Evolutionary conservation across 192 early-diverging fungal species (phyloP).

Genomic region (Umbelopsis sp.): DNA sequence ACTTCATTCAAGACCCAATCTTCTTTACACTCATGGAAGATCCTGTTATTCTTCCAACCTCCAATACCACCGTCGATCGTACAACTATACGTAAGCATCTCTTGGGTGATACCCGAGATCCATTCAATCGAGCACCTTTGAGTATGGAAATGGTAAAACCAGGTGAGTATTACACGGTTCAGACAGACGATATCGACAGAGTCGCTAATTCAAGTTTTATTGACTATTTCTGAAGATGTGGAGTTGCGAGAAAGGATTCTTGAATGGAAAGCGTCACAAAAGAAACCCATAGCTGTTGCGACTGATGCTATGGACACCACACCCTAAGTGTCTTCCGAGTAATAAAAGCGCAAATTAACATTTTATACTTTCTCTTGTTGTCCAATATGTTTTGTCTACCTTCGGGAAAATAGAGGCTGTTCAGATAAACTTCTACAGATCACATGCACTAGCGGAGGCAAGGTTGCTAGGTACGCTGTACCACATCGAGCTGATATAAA

Average conservation of each 20-base stretch:
- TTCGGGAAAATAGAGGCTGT: no score
- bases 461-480: no score
- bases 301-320: slow-evolving; percentile 7
- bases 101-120: slow-evolving; percentile 87
- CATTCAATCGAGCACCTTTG: slow-evolving; percentile 91
- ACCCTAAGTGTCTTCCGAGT: background rate
- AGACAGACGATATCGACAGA: background rate
- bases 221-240: background rate
- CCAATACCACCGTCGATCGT: slow-evolving; percentile 78
- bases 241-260: slow-evolving; percentile 30
- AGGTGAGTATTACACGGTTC: slow-evolving; percentile 46
- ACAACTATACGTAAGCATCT: slow-evolving; percentile 88
- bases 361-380: no score
- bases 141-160: slow-evolving; percentile 86
- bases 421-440: background rate
- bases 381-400: no score
- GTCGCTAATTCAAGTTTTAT: background rate
- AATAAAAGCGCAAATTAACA: background rate
- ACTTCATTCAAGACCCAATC: slow-evolving; percentile 67
- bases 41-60: slow-evolving; percentile 90
- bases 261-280: slow-evolving; percentile 34
- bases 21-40: slow-evolving; percentile 89
- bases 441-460: background rate
- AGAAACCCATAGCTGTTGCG: background rate
- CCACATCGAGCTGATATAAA: no score